phyloP scores from a whole-genome alignment of 176 grass and related monocot species.

The Triticum turgidum region DNA sequence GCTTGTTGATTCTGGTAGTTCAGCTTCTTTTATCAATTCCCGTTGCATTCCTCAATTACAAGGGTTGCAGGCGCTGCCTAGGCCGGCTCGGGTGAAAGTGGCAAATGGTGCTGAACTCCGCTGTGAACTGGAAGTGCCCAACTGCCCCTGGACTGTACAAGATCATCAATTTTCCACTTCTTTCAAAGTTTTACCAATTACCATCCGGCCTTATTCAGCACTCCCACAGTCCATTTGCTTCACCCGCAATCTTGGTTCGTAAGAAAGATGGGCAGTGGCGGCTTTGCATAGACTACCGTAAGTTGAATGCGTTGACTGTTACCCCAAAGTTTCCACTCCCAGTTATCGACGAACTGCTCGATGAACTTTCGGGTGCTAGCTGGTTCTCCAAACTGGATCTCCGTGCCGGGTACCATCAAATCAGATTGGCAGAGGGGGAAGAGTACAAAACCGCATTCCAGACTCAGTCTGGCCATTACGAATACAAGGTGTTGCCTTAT shows the following conservation, averaged over 20 bases:
- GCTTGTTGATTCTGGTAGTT: not conserved
- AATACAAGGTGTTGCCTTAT: not conserved
- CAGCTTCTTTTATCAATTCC: not conserved
- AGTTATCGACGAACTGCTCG: not conserved
- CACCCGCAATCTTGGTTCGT: not conserved
- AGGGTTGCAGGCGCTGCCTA: too few relatives aligned
- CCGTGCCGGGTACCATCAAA: not conserved
- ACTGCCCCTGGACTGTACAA: too few relatives aligned
- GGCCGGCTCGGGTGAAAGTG: not conserved
- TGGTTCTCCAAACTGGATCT: not conserved
- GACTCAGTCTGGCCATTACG: not conserved
- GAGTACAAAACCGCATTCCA: not conserved
- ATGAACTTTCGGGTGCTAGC: not conserved
- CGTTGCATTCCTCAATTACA: too few relatives aligned
- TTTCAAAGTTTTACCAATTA: too few relatives aligned
- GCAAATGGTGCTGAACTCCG: not conserved
- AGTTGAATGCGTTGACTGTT: not conserved
- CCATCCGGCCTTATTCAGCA: too few relatives aligned
- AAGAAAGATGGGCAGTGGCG: not conserved
- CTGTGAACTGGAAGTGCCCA: too few relatives aligned
- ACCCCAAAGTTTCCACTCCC: not conserved
- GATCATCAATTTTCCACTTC: too few relatives aligned
- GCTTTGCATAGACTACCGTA: not conserved
- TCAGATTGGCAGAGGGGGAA: accelerated
- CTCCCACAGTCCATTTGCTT: not conserved